A percentile compares a stretch with the other conserved stretches of the same genome.
phyloP scores from a whole-genome alignment of 352 stramenopile genomes.

The Phytophthora chlamydospora region DNA sequence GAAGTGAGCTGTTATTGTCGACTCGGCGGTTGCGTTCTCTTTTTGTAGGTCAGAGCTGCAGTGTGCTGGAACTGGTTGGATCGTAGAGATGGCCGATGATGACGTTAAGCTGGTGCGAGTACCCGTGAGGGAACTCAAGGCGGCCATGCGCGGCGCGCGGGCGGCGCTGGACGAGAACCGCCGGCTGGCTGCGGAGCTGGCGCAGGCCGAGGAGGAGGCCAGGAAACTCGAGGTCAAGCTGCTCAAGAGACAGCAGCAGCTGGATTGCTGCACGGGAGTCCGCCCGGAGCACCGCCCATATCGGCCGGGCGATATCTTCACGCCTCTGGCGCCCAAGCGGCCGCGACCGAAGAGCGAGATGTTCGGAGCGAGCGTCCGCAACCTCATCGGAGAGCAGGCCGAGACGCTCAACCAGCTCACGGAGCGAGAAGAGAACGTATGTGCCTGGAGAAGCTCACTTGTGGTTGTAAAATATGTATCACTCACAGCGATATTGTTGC shows the following conservation, averaged over 20 bases:
- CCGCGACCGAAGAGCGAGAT: slow-evolving; percentile 54
- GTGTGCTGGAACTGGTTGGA: not conserved
- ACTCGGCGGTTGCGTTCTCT: not conserved
- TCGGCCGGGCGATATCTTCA: slow-evolving; percentile 15
- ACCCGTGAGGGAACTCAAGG: slow-evolving; percentile 43
- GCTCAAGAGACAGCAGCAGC: slow-evolving; percentile 53
- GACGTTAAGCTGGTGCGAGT: slow-evolving; percentile 50
- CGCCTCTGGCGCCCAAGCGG: slow-evolving; percentile 26
- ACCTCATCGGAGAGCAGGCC: slow-evolving; percentile 59
- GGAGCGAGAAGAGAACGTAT: slow-evolving; percentile 59
- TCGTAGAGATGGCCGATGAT: slow-evolving; percentile 16
- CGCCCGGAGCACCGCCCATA: slow-evolving; percentile 33
- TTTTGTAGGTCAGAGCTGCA: not conserved
- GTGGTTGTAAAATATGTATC: not conserved
- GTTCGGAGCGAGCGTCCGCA: slow-evolving; percentile 51
- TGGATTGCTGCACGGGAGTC: slow-evolving; percentile 52
- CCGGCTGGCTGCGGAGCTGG: slow-evolving; percentile 39
- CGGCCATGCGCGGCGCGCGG: slow-evolving; percentile 39
- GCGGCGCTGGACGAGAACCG: slow-evolving; percentile 41
- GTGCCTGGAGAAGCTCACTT: not conserved
- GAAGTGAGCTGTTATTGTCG: slow-evolving; percentile 2
- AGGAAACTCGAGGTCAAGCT: slow-evolving; percentile 51
- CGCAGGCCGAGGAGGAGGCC: slow-evolving; percentile 40
- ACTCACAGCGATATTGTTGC: slow-evolving; percentile 1
- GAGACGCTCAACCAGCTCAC: slow-evolving; percentile 57